Evolutionary conservation across 2,329 filamentous ascomycete species (phyloP).

Genomic region (Fusarium haematococcum): DNA sequence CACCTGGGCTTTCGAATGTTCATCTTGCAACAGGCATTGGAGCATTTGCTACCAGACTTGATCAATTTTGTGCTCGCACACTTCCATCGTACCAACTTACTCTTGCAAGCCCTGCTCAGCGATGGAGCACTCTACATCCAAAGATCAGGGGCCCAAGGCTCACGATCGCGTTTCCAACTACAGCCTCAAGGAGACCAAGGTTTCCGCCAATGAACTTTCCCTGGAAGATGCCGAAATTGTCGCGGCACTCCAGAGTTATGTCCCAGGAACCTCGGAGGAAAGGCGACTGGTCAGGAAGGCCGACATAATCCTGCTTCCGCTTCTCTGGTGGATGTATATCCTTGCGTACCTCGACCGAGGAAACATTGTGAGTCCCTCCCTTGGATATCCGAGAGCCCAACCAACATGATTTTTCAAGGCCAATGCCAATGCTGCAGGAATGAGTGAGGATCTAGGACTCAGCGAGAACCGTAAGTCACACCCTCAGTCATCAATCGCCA

Average conservation of each 20-base stretch:
- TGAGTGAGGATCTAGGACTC: conserved; percentile 24
- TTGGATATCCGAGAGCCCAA: not conserved
- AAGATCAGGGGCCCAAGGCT: not conserved
- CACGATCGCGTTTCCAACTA: conserved; percentile 9
- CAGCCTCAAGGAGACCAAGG: conserved; percentile 14
- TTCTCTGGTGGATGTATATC: conserved; percentile 65
- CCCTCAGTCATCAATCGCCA: not conserved
- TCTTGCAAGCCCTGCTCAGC: not conserved
- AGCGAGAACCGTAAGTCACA: conserved; percentile 11
- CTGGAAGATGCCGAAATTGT: conserved; percentile 38
- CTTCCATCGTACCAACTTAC: not conserved
- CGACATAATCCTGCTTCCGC: conserved; percentile 54
- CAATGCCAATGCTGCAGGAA: conserved; percentile 28
- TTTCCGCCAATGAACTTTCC: not conserved
- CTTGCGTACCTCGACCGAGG: conserved; percentile 47
- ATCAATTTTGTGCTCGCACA: too few relatives aligned
- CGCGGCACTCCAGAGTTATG: conserved; percentile 43
- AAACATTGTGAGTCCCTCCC: conserved; percentile 40
- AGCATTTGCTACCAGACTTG: not conserved
- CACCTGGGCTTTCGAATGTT: not conserved
- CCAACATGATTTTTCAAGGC: not conserved
- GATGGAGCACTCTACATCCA: not conserved
- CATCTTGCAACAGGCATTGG: not conserved
- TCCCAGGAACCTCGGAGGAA: conserved; percentile 40
- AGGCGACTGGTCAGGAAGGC: conserved; percentile 48